These are phyloP conservation scores for Zhuliangozyma blackwelliae DNA, from an alignment of 1,139 yeast genomes.

Conservation along the genomic window DNA sequence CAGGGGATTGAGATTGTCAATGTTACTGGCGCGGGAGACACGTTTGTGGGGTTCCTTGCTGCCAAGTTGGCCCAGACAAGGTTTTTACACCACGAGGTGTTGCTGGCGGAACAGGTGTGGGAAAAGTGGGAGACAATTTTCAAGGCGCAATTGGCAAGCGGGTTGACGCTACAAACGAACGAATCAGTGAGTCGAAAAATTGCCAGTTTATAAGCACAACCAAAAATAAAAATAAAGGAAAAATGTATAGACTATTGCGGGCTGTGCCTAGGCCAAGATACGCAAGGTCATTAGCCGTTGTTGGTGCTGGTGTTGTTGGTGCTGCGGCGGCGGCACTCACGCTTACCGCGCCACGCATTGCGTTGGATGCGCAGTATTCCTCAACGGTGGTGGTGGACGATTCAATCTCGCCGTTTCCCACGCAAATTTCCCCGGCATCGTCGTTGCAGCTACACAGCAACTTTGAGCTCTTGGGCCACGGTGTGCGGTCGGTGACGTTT, in stretches of 20 bases:
- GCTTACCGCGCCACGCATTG: not conserved
- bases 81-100: constrained; percentile 23
- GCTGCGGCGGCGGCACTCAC: not conserved
- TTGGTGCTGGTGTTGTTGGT: too few species aligned
- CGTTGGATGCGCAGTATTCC: constrained; percentile 3
- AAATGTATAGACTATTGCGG: not conserved
- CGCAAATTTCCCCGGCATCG: constrained; percentile 13
- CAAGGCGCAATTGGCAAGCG: constrained; percentile 54
- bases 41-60: constrained; percentile 53
- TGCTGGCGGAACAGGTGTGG: constrained; percentile 28
- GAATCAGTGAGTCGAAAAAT: constrained; percentile 16
- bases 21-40: constrained; percentile 76
- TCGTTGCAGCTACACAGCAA: constrained; percentile 18
- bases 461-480: constrained; percentile 65
- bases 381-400: constrained; percentile 40
- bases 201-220: constrained; percentile 1
- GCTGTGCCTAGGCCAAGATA: not conserved
- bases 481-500: constrained; percentile 80
- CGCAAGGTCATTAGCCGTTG: not conserved
- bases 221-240: too few species aligned
- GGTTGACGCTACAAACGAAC: constrained; percentile 35
- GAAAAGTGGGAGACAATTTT: constrained; percentile 31
- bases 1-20: constrained; percentile 32
- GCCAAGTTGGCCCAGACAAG: constrained; percentile 20
- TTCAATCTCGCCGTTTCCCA: constrained; percentile 51